A percentile compares a stretch with the other conserved stretches of the same genome.
Evolutionary conservation across 208 protist species (phyloP).

Genomic region (Wallacemonas sp.): DNA sequence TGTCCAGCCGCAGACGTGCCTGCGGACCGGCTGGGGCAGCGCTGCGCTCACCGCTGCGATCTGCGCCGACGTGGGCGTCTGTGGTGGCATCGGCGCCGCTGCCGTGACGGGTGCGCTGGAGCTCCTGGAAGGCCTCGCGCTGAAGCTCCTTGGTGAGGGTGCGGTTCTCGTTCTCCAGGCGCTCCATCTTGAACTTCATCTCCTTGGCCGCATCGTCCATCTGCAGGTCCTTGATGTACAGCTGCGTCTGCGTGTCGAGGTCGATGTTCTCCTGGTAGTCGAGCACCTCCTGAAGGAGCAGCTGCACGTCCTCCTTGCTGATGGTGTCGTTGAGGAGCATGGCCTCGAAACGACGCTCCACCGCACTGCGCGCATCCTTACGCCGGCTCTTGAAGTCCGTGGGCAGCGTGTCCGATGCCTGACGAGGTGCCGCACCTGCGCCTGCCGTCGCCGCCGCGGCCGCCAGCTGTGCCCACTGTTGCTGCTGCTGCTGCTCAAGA

Average conservation of each 20-base stretch:
- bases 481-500: slow-evolving; percentile 24
- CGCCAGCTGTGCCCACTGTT: slow-evolving; percentile 21
- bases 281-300: slow-evolving; percentile 65
- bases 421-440: background rate
- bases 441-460: background rate
- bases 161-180: slow-evolving; percentile 36
- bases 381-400: slow-evolving; percentile 30
- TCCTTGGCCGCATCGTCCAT: slow-evolving; percentile 48
- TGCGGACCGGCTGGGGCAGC: background rate
- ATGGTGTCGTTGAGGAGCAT: slow-evolving; percentile 40
- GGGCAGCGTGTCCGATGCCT: slow-evolving; percentile 8
- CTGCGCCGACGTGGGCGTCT: background rate
- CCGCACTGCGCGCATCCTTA: slow-evolving; percentile 30
- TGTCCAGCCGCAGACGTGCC: slow-evolving; percentile 16
- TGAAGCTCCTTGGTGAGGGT: slow-evolving; percentile 44
- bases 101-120: slow-evolving; percentile 25
- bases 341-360: slow-evolving; percentile 58
- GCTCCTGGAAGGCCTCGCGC: slow-evolving; percentile 25
- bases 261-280: slow-evolving; percentile 74
- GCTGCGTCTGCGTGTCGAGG: slow-evolving; percentile 45
- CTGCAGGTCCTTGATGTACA: slow-evolving; percentile 63
- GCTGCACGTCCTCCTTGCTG: slow-evolving; percentile 53
- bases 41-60: background rate
- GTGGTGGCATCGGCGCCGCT: background rate
- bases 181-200: slow-evolving; percentile 28